These are phyloP conservation scores for Coccomyxa subellipsoidea DNA, from an alignment of 163 green algal species.

Conservation along the genomic window DNA sequence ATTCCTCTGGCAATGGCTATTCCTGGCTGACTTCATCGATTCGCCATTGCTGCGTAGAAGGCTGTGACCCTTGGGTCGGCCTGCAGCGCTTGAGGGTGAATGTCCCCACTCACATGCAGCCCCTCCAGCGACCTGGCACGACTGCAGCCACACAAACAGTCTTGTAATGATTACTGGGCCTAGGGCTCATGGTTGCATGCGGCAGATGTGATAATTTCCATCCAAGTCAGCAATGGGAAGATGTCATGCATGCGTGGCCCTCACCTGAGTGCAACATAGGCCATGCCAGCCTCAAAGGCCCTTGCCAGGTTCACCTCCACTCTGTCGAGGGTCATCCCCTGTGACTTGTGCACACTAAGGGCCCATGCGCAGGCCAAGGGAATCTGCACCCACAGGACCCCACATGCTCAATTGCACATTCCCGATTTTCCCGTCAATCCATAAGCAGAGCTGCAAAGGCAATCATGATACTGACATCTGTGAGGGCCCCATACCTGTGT, in stretches of 20 bases:
- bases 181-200: background rate
- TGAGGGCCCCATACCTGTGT: conserved; percentile 16
- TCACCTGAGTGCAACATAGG: conserved; percentile 75
- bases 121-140: conserved; percentile 58
- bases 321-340: conserved; percentile 27
- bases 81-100: conserved; percentile 30
- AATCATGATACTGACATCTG: too few relatives aligned
- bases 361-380: conserved; percentile 24
- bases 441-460: too few relatives aligned
- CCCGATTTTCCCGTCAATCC: too few relatives aligned
- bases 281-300: conserved; percentile 74
- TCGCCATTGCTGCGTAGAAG: conserved; percentile 21
- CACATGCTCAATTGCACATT: too few relatives aligned
- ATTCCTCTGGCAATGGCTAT: background rate
- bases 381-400: conserved; percentile 1
- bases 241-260: background rate
- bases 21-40: background rate
- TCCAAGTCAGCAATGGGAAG: background rate
- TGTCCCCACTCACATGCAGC: conserved; percentile 54
- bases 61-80: conserved; percentile 28
- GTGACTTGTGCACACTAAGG: conserved; percentile 27
- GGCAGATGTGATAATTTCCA: background rate
- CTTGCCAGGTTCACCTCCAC: conserved; percentile 34
- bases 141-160: conserved; percentile 21
- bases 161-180: too few relatives aligned